Evolutionary conservation across 1,284 basidiomycete species (phyloP), one percentile per base, ranked within the genome.

Genomic region (Ustilago sp.): DNA sequence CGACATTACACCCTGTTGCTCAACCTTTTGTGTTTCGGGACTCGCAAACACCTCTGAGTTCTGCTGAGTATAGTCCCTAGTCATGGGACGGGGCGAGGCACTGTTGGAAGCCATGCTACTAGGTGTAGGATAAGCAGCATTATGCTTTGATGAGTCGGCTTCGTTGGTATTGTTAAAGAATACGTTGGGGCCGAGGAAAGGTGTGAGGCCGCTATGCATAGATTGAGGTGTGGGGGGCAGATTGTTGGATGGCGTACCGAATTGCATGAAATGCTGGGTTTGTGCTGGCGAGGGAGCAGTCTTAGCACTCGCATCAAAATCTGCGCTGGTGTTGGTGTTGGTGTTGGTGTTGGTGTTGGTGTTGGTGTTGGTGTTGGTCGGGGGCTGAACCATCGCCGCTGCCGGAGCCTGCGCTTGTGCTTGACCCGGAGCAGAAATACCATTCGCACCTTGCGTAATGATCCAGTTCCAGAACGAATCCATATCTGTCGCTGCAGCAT

Each of bases 381-480:
- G 11, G 5, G 53, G 52, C 51, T 70, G 73, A 13, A 68, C 43
- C 38, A 70, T 32, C 54, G 59, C 63, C 8, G 69, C 63, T 23
- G 68, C 39, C 7, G 73, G 31, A 32, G 48, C 11, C 8, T 48
- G n/a, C 19, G 19, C 48, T 50, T 50, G 48, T n/a, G 43, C 56
- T 23, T 36, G 63, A 2, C 52, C 19, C 12, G 58, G 9, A 12
- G 41, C 19, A 11, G 65, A 47, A 15, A 73, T 68, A 32, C 68
- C 77, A 43, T 67, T 73, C 36, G 74, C 74, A 43, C 79, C 80
- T 53, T 82, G 80, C 9, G 66, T 74, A 31, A 82, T 73, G 60
- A 82, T 72, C 80, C 80, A 82, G 63, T 77, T 80, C 79, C 79
- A 82, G 63, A 82, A 82, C 31, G 73, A 75, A 45, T 82, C 80